These are phyloP conservation scores for Venturia nashicola DNA, from an alignment of 2,329 filamentous ascomycete species.

Conservation along the genomic window DNA sequence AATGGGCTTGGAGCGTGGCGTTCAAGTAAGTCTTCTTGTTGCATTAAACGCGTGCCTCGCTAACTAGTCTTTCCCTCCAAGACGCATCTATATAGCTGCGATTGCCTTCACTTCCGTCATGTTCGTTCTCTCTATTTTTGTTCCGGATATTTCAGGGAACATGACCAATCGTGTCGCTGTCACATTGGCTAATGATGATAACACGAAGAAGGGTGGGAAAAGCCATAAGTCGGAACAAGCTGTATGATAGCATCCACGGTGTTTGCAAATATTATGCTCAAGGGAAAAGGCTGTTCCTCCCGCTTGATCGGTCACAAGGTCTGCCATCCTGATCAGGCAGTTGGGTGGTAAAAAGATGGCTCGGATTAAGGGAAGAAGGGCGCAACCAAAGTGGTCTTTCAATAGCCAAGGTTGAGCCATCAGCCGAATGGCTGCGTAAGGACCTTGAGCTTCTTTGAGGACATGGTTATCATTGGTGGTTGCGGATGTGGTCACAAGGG, in stretches of 20 bases:
- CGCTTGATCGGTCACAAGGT: background rate
- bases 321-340: background rate
- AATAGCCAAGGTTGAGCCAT: background rate
- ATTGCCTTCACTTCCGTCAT: background rate
- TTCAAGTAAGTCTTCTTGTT: conserved; percentile 6
- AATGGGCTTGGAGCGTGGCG: conserved; percentile 5
- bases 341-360: background rate
- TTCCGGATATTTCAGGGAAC: background rate
- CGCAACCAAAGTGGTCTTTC: no score
- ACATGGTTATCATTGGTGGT: background rate
- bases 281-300: background rate
- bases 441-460: background rate
- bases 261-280: no score
- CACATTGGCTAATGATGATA: background rate
- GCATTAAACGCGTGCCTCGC: background rate
- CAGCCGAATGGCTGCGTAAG: background rate
- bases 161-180: background rate
- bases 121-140: background rate
- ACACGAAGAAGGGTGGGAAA: background rate
- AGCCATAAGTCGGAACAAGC: background rate
- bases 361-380: background rate
- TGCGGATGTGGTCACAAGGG: background rate
- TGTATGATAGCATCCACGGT: no score
- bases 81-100: background rate
- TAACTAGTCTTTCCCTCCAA: background rate